These are phyloP conservation scores for Colletotrichum chrysophilum DNA, from an alignment of 2,329 filamentous ascomycete species.

Conservation along the genomic window DNA sequence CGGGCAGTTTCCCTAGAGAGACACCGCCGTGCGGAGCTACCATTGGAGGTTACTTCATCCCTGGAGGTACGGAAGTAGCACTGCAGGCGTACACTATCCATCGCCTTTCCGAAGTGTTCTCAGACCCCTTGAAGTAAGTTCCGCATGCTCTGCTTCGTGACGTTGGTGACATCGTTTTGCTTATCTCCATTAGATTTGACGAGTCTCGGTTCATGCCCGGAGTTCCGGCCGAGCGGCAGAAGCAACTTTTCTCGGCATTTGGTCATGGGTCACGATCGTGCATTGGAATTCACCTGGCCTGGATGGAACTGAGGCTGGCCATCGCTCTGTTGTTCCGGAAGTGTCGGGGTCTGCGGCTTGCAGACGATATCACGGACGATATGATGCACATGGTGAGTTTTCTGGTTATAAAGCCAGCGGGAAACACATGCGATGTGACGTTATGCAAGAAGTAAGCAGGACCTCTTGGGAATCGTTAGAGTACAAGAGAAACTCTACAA, in stretches of 20 bases:
- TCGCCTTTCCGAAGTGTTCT: constrained; percentile 43
- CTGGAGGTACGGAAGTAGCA: constrained; percentile 41
- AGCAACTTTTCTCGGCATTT: constrained; percentile 56
- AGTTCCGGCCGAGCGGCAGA: constrained; percentile 39
- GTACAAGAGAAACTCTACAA: not conserved
- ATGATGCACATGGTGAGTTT: constrained; percentile 38
- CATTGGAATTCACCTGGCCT: constrained; percentile 61
- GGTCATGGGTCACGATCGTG: constrained; percentile 54
- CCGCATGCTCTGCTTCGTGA: too few species aligned
- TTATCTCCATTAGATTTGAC: not conserved
- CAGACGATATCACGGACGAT: constrained; percentile 36
- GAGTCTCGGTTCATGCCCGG: not conserved
- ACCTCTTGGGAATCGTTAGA: not conserved
- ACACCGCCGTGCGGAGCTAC: constrained; percentile 44
- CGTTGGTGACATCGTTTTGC: not conserved
- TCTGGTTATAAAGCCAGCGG: constrained; percentile 36
- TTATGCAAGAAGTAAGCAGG: not conserved
- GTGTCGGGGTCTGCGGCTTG: constrained; percentile 39
- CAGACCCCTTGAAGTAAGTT: constrained; percentile 36
- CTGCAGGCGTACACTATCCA: constrained; percentile 54
- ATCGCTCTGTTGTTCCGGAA: constrained; percentile 56
- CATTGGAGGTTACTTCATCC: constrained; percentile 43
- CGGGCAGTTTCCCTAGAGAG: constrained; percentile 41
- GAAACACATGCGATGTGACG: constrained; percentile 32
- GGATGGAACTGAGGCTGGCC: constrained; percentile 59